phyloP scores from a whole-genome alignment of 371 early-diverging fungal genomes.

The Blastocladiella emersonii region DNA sequence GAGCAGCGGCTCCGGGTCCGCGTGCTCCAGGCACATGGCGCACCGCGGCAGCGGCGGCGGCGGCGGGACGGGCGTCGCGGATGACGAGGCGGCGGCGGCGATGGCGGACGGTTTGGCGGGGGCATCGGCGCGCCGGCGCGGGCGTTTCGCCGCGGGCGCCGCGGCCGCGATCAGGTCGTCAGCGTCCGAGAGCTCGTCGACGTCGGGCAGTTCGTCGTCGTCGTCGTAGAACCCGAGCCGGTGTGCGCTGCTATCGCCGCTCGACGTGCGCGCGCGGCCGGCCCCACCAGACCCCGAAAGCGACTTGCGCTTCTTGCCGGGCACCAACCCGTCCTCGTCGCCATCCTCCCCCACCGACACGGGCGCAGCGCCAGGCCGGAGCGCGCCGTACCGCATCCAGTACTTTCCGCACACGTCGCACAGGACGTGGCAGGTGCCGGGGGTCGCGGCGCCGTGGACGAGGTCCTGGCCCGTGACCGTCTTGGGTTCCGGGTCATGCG shows the following conservation, averaged over 20 bases:
- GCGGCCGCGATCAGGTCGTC: neutral
- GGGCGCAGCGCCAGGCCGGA: conserved; percentile 3
- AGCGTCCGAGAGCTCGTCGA: neutral
- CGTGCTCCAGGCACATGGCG: conserved; percentile 1
- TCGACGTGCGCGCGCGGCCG: neutral
- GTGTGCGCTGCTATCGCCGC: too few species aligned
- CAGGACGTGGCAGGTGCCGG: neutral
- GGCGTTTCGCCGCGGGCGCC: neutral
- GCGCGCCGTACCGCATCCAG: conserved; percentile 6
- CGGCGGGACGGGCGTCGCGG: neutral
- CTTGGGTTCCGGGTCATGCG: neutral
- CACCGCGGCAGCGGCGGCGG: neutral
- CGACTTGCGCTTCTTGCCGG: neutral
- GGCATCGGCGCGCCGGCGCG: neutral
- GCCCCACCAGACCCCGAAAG: too few species aligned
- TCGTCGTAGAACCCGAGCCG: too few species aligned
- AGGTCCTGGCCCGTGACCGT: neutral
- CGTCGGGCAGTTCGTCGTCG: neutral
- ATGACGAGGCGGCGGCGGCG: neutral
- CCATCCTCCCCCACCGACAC: neutral
- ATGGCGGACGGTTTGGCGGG: neutral
- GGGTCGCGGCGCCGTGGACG: neutral
- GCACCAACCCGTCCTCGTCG: neutral
- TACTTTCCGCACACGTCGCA: conserved; percentile 5
- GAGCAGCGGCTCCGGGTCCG: neutral